Evolutionary conservation across 2,329 filamentous ascomycete species (phyloP).

Genomic region (Thelonectria rubi): DNA sequence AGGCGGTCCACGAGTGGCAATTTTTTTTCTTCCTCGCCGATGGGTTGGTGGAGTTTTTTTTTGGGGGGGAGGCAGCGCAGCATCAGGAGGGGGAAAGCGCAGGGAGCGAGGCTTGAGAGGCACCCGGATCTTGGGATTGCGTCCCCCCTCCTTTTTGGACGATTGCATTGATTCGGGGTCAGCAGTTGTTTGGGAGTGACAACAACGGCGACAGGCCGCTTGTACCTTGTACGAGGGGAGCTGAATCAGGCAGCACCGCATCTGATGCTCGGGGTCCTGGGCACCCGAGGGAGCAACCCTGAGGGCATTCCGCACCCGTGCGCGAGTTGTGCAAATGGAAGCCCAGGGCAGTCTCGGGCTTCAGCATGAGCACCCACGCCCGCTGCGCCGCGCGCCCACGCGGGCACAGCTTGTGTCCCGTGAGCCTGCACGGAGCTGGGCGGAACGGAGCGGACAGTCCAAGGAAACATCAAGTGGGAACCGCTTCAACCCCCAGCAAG

Average conservation of each 20-base stretch:
- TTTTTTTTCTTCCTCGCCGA: neutral
- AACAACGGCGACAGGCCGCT: neutral
- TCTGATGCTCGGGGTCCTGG: no score
- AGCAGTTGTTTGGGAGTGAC: neutral
- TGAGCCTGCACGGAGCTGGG: constrained; percentile 1
- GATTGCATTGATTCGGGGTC: neutral
- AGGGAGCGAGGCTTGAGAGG: neutral
- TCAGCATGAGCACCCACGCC: neutral
- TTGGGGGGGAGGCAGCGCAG: neutral
- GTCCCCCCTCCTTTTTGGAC: neutral
- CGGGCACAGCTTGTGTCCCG: no score
- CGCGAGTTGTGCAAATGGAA: neutral
- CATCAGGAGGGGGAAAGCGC: neutral
- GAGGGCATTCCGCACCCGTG: no score
- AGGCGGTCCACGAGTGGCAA: neutral
- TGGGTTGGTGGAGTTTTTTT: neutral
- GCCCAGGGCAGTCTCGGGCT: neutral
- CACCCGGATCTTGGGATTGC: constrained; percentile 8
- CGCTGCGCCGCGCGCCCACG: neutral
- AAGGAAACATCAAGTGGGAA: neutral
- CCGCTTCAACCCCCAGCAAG: neutral
- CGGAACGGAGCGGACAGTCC: constrained; percentile 7
- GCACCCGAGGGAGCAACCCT: no score
- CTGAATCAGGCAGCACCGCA: neutral
- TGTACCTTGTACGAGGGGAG: neutral